Conservation (phyloP, 2,329 filamentous ascomycete species). For the Hypoxylon sp. region DNA sequence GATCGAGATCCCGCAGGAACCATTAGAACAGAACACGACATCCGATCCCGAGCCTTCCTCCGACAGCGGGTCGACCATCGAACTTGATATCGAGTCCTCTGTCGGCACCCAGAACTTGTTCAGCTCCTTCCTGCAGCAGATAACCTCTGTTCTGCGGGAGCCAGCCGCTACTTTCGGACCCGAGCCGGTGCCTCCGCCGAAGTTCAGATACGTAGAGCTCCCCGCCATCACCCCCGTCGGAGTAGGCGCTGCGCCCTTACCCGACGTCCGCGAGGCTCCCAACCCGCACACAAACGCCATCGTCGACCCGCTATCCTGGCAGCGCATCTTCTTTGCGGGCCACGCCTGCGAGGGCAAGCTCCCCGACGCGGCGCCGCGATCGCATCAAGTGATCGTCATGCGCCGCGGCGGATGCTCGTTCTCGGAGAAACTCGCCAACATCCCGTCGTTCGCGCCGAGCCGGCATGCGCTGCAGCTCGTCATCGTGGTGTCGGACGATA, state of each 20-base stretch:
- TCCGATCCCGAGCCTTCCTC: constrained; percentile 52
- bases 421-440: constrained; percentile 83
- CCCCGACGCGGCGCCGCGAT: constrained; percentile 65
- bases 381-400: constrained; percentile 85
- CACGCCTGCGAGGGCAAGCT: constrained; percentile 75
- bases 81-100: constrained; percentile 42
- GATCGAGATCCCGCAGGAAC: constrained; percentile 50
- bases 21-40: constrained; percentile 44
- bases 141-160: constrained; percentile 66
- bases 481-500: constrained; percentile 78
- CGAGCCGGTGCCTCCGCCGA: constrained; percentile 51
- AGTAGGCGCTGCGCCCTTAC: constrained; percentile 77
- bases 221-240: constrained; percentile 69
- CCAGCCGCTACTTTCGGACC: constrained; percentile 58
- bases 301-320: constrained; percentile 74
- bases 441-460: constrained; percentile 81
- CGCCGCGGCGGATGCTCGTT: constrained; percentile 89
- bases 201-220: constrained; percentile 63
- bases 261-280: constrained; percentile 73
- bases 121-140: constrained; percentile 61
- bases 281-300: constrained; percentile 57
- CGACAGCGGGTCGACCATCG: constrained; percentile 47
- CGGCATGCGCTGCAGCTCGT: constrained; percentile 80
- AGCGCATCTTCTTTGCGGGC: constrained; percentile 78
- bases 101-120: constrained; percentile 52